phyloP scores from a whole-genome alignment of 768 basidiomycete genomes.

The Hemileccinum rubropunctum region DNA sequence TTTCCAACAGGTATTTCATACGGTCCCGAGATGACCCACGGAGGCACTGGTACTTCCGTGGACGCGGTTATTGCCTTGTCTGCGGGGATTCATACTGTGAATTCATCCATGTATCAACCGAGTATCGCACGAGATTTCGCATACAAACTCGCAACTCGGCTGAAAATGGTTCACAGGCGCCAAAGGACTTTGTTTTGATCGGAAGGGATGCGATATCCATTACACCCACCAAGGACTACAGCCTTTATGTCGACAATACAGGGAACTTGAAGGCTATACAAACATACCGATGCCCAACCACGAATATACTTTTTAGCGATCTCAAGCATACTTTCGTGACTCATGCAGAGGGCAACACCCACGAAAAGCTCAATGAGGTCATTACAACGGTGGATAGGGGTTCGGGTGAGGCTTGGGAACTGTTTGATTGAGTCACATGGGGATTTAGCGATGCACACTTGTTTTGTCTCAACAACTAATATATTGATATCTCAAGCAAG shows the following conservation, averaged over 20 bases:
- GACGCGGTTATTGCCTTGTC: neutral
- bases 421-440: neutral
- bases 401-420: neutral
- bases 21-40: neutral
- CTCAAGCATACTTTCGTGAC: neutral
- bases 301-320: neutral
- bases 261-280: neutral
- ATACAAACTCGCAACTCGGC: neutral
- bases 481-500: too few relatives aligned
- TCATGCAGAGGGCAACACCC: neutral
- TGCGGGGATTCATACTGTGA: neutral
- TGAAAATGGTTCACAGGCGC: neutral
- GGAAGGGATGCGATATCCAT: conserved; percentile 1
- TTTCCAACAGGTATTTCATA: neutral
- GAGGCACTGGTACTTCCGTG: conserved; percentile 2
- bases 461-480: too few relatives aligned
- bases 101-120: conserved; percentile 6
- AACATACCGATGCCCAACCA: too few relatives aligned
- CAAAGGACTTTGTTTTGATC: neutral
- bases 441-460: too few relatives aligned
- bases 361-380: neutral
- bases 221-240: neutral
- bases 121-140: neutral
- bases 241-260: neutral
- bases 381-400: neutral